These are phyloP conservation scores for Saccharum spontaneum DNA, from an alignment of 176 grass and related monocot species.

Conservation along the genomic window DNA sequence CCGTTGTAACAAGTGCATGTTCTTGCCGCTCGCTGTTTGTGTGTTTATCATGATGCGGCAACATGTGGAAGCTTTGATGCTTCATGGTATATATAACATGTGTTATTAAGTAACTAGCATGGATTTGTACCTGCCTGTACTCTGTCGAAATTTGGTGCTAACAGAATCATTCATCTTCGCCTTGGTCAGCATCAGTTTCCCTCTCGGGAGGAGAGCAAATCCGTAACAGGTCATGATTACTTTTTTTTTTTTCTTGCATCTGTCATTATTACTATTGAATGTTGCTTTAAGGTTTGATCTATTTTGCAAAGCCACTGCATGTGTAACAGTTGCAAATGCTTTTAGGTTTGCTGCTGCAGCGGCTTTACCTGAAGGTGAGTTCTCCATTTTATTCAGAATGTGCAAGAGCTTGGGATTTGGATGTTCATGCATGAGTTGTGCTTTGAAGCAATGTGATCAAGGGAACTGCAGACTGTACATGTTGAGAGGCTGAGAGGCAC, in stretches of 20 bases:
- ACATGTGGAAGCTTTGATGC: conserved; percentile 27
- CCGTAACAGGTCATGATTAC: neutral
- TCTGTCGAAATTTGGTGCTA: neutral
- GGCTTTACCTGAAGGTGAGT: neutral
- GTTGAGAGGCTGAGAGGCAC: neutral
- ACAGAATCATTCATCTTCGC: neutral
- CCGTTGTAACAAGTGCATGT: conserved; percentile 34
- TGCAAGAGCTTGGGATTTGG: neutral
- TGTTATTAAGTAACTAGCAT: conserved; percentile 24
- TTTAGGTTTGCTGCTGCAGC: neutral
- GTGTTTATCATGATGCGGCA: conserved; percentile 32
- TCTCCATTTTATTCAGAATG: neutral
- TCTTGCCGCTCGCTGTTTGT: conserved; percentile 27
- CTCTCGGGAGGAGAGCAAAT: neutral
- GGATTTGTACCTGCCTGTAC: neutral
- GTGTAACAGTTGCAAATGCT: neutral
- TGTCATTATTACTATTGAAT: neutral
- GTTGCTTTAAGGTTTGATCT: neutral
- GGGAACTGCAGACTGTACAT: neutral
- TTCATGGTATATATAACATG: conserved; percentile 41
- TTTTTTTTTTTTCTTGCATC: neutral
- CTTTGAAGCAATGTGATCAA: neutral
- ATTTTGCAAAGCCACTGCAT: neutral
- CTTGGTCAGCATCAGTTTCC: neutral
- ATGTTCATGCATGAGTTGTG: neutral